Evolutionary conservation across 768 basidiomycete genomes (phyloP), one percentile per base, ranked within the genome.

Genomic region (Boletus coccyginus): DNA sequence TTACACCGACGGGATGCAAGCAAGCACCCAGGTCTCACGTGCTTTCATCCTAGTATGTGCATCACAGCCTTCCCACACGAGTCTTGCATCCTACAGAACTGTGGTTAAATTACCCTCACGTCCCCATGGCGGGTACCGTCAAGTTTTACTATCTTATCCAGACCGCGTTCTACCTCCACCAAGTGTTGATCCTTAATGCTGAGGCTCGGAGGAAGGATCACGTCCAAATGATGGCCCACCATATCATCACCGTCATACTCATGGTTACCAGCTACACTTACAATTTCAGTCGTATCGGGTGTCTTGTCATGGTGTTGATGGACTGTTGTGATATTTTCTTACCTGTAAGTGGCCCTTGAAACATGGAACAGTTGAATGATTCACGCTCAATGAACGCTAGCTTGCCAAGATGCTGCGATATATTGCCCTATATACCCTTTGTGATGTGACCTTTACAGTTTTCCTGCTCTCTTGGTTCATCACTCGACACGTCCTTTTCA

Each of bases 381-480:
- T 61, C 46, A 62, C 39, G 56, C 43, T 48, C 55, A 12, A 29
- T 35, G 14, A n/a, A 36, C 17, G 7, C 54, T 57, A 96, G 93
- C 70, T 91, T 60, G 96, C 94, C 11, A 99, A 99, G 73, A 96
- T 98, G 90, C 73, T 91, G 59, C 87, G 88, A 54, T 99, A 98
- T 72, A 77, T 95, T n/a, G 76, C 76, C 16, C 70, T 86, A 41
- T 81, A 83, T 61, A 72, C 81, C 19, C 68, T 82, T 14, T 90
- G 88, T 52, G 94, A 98, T 70, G 63, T 74, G 27, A 80, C 82
- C 0, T 98, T 99, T 67, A 89, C 77, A 32, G 64, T 81, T 59
- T 99, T 96, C 78, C 80, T 98, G 66, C 50, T 94, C 21, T 90
- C 90, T 11, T 99, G 97, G 97, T 77, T 97, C 58, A 67, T 92